Evolutionary conservation across 2,329 filamentous ascomycete genomes (phyloP).

Genomic region (Dothistroma septosporum): DNA sequence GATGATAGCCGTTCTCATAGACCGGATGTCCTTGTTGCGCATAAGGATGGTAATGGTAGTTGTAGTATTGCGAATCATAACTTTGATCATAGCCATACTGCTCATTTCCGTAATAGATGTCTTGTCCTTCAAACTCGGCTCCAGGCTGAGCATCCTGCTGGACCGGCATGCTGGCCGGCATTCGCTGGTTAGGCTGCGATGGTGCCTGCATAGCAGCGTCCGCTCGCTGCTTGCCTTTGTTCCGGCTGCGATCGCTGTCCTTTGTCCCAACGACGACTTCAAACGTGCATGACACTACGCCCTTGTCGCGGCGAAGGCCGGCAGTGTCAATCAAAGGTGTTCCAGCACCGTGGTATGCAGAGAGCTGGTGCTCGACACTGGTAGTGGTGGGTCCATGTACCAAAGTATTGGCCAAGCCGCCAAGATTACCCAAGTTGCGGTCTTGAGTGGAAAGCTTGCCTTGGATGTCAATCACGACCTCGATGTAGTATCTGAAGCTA

Average conservation of each 20-base stretch:
- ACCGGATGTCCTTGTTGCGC: slow-evolving; percentile 6
- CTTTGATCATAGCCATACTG: slow-evolving; percentile 29
- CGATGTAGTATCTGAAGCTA: slow-evolving; percentile 88
- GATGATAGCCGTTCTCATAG: slow-evolving; percentile 8
- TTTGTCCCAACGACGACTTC: slow-evolving; percentile 83
- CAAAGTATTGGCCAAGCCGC: slow-evolving; percentile 25
- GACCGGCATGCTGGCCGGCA: neutral
- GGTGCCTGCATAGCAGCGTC: slow-evolving; percentile 17
- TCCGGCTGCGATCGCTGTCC: slow-evolving; percentile 58
- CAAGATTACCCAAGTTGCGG: slow-evolving; percentile 37
- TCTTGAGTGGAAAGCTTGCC: slow-evolving; percentile 78
- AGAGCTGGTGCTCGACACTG: slow-evolving; percentile 8
- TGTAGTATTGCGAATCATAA: slow-evolving; percentile 22
- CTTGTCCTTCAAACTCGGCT: neutral
- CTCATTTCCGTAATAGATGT: slow-evolving; percentile 7
- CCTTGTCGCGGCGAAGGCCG: slow-evolving; percentile 79
- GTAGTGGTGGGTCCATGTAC: slow-evolving; percentile 11
- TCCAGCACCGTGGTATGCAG: slow-evolving; percentile 20
- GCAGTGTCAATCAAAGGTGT: slow-evolving; percentile 81
- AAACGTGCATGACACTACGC: slow-evolving; percentile 81
- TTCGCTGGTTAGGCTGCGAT: neutral
- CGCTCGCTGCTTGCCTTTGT: slow-evolving; percentile 46
- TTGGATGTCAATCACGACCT: slow-evolving; percentile 87
- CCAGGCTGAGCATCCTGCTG: slow-evolving; percentile 1
- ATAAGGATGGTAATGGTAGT: slow-evolving; percentile 7